Evolutionary conservation across 345 rosid species (phyloP).

Genomic region (Eucalyptus marginata): DNA sequence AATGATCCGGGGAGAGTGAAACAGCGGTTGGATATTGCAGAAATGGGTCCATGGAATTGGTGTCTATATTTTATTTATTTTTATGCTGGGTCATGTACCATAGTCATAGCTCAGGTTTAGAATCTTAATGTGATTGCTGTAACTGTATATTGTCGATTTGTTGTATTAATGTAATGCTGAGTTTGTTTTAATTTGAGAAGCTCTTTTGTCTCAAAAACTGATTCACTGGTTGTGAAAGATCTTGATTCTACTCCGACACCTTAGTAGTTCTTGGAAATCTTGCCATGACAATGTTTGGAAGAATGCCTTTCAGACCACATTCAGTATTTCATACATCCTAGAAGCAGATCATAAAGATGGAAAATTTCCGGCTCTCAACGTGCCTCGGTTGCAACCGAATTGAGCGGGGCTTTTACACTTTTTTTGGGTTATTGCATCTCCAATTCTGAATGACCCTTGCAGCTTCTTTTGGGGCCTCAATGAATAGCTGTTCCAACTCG

Average conservation of each 20-base stretch:
- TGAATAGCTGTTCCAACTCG: not conserved
- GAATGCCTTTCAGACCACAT: not conserved
- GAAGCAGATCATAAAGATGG: not conserved
- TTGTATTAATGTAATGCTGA: not conserved
- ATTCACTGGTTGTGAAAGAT: not conserved
- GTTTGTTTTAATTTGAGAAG: not conserved
- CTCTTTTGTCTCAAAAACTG: not conserved
- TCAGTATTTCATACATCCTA: not conserved
- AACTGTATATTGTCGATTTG: not conserved
- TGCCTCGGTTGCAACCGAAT: not conserved
- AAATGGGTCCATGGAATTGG: not conserved
- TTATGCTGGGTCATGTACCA: not conserved
- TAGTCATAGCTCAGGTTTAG: not conserved
- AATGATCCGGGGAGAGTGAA: slow-evolving; percentile 51
- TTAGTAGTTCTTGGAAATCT: not conserved
- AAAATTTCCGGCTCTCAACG: not conserved
- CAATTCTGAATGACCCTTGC: not conserved
- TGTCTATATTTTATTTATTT: not conserved
- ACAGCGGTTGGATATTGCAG: not conserved
- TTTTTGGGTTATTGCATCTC: not conserved
- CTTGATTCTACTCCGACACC: not conserved
- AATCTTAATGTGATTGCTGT: not conserved
- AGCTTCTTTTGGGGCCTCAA: not conserved
- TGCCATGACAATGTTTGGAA: not conserved
- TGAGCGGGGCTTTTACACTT: not conserved